Evolutionary conservation across 805 yeast genomes (phyloP).

Genomic region (Zygotorulaspora florentina): DNA sequence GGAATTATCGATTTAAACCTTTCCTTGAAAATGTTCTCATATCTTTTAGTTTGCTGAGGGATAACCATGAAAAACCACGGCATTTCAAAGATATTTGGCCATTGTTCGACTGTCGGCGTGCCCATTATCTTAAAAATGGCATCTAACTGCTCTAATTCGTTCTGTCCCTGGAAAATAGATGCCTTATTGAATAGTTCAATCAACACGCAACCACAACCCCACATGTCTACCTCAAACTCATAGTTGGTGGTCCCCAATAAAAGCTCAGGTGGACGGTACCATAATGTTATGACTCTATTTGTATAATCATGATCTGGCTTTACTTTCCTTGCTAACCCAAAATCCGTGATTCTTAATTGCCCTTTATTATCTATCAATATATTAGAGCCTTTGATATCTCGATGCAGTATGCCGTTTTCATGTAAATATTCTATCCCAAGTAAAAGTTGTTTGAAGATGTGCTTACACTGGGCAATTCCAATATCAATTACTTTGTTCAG

Average conservation of each 20-base stretch:
- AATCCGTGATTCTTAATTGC: conserved; percentile 68
- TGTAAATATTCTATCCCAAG: conserved; percentile 70
- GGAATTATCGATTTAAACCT: conserved; percentile 42
- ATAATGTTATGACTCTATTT: conserved; percentile 88
- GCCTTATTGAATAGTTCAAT: conserved; percentile 70
- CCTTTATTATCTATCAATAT: conserved; percentile 62
- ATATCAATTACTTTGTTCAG: conserved; percentile 67
- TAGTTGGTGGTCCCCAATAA: conserved; percentile 86
- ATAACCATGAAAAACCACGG: conserved; percentile 92
- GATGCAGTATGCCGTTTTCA: conserved; percentile 61
- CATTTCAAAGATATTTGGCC: conserved; percentile 74
- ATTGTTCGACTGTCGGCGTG: conserved; percentile 63
- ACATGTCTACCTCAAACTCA: conserved; percentile 86
- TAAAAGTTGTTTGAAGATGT: conserved; percentile 58
- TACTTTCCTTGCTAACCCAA: conserved; percentile 78
- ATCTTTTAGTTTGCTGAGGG: conserved; percentile 43
- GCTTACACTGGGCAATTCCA: conserved; percentile 61
- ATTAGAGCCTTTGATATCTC: conserved; percentile 82
- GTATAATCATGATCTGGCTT: conserved; percentile 70
- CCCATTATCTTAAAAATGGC: conserved; percentile 83
- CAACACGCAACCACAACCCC: conserved; percentile 95
- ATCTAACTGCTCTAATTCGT: conserved; percentile 79
- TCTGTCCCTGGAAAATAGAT: conserved; percentile 83
- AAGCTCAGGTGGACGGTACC: conserved; percentile 97
- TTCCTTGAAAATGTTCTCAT: conserved; percentile 37